Base-by-base conservation (phyloP, 192 early-diverging fungal species). In the Lunasporangiospora selenospora region DNA sequence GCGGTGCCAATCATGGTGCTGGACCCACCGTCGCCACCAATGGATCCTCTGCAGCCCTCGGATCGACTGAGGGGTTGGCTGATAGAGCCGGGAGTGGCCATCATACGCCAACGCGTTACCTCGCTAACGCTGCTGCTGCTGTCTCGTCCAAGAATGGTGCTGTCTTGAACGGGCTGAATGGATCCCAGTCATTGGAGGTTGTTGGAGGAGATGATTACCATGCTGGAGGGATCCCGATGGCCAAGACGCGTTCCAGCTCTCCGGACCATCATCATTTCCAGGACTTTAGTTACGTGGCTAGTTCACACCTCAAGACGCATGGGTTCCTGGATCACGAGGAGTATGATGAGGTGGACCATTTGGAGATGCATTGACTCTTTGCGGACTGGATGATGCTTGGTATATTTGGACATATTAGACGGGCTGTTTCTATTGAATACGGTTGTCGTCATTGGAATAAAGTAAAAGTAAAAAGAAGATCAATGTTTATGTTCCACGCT, bases 181-280 rank as follows among this genome's bases (percentile, higher is more conserved):
- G 45, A 6, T 12, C 18, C 16, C n/a, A n/a, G 32, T 46, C 48
- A 26, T 4, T 7, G 13, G 18, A 21, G 57, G 3, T n/a, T 36
- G 36, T 16, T n/a, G n/a, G n/a, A n/a, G n/a, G n/a, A n/a, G 55
- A 50, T 19, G 54, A 58, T 31, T 37, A 63, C 23, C 59, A 71
- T 31, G 41, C 49, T 1, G 48, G 27, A 26, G 69, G 69, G n/a
- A 73, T 73, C 31, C 69, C 69, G 3, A 73, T 73, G 69, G 43
- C 50, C 54, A 73, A 73, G 55, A 73, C 69, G 2, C 69, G 69
- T 19, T 73, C 69, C 16, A 73, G 61, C 55, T 73, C 69, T 34
- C 69, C 69, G 6, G 69, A 73, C 16, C 69, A 58, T 32, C 69
- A 73, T 21, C 60, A 73, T 41, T 73, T 73, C 54, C 69, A 62